A percentile compares a stretch with the other conserved stretches of the same genome.
phyloP scores from a whole-genome alignment of 768 basidiomycete species.

The Phaeotremella skinneri region DNA sequence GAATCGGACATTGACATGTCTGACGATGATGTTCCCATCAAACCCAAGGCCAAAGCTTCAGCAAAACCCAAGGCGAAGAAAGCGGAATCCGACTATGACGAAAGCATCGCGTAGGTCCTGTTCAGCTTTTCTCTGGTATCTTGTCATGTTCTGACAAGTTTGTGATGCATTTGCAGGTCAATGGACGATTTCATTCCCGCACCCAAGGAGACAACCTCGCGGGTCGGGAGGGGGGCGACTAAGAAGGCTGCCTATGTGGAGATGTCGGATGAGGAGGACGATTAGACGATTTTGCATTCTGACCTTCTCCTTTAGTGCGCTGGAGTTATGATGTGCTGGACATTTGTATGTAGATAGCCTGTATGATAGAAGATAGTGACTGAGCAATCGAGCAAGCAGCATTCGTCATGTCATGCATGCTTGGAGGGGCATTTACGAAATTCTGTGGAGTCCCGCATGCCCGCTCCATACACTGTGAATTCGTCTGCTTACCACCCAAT shows the following conservation, averaged over 20 bases:
- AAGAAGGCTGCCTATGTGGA: slow-evolving; percentile 43
- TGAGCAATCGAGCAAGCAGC: too few relatives aligned
- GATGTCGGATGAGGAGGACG: slow-evolving; percentile 37
- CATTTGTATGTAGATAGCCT: too few relatives aligned
- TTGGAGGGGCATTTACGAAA: too few relatives aligned
- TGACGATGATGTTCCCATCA: slow-evolving; percentile 1
- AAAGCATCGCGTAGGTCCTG: slow-evolving; percentile 30
- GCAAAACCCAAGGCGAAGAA: slow-evolving; percentile 36
- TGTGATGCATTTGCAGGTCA: neutral
- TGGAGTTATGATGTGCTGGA: neutral
- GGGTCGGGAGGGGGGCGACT: slow-evolving; percentile 42
- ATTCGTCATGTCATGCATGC: too few relatives aligned
- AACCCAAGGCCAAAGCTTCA: slow-evolving; percentile 10
- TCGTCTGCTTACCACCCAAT: too few relatives aligned
- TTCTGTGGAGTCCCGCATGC: too few relatives aligned
- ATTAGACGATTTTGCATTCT: slow-evolving; percentile 11
- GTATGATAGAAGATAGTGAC: too few relatives aligned
- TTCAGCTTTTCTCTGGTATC: neutral
- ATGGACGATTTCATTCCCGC: slow-evolving; percentile 36
- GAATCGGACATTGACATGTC: slow-evolving; percentile 6
- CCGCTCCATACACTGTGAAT: too few relatives aligned
- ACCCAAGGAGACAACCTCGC: slow-evolving; percentile 22
- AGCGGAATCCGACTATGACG: slow-evolving; percentile 37
- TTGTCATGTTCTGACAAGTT: neutral
- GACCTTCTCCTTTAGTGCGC: neutral